These are phyloP conservation scores for Cryptococcus sp. DNA, from an alignment of 1,284 basidiomycete species.

Conservation along the genomic window DNA sequence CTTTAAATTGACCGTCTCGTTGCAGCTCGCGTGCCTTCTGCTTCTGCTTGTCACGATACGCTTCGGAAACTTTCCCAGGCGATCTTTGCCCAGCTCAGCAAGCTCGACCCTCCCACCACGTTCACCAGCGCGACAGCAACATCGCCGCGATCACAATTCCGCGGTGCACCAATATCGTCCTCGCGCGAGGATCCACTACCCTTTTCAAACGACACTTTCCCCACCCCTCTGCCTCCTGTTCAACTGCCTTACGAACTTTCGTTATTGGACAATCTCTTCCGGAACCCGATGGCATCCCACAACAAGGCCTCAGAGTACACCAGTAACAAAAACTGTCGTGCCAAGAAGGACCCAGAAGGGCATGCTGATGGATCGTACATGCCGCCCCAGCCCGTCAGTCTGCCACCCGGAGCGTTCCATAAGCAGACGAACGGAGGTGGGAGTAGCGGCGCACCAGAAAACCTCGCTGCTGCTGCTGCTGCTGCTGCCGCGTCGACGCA, in stretches of 20 bases:
- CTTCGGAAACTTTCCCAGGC: constrained; percentile 50
- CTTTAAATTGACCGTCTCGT: background rate
- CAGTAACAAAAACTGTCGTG: constrained; percentile 17
- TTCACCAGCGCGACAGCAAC: constrained; percentile 24
- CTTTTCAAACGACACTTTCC: constrained; percentile 37
- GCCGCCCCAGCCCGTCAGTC: constrained; percentile 16
- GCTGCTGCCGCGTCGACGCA: background rate
- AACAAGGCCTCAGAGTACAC: constrained; percentile 53
- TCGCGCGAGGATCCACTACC: constrained; percentile 47
- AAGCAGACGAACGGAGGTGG: constrained; percentile 1
- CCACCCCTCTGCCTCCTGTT: constrained; percentile 46
- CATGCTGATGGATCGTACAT: background rate
- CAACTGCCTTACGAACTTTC: constrained; percentile 53
- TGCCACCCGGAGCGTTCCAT: constrained; percentile 43
- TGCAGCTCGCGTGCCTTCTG: constrained; percentile 52
- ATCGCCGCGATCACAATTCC: constrained; percentile 24
- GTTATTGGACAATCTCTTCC: constrained; percentile 53
- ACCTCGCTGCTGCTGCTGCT: background rate
- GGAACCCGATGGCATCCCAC: constrained; percentile 53
- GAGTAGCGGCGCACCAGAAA: background rate
- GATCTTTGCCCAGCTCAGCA: constrained; percentile 48
- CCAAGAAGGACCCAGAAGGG: constrained; percentile 10
- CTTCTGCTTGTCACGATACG: constrained; percentile 51
- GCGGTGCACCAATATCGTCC: constrained; percentile 44
- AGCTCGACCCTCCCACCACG: constrained; percentile 30